Conservation (phyloP, 306 rosid species). For the Sicyos baderoa region DNA sequence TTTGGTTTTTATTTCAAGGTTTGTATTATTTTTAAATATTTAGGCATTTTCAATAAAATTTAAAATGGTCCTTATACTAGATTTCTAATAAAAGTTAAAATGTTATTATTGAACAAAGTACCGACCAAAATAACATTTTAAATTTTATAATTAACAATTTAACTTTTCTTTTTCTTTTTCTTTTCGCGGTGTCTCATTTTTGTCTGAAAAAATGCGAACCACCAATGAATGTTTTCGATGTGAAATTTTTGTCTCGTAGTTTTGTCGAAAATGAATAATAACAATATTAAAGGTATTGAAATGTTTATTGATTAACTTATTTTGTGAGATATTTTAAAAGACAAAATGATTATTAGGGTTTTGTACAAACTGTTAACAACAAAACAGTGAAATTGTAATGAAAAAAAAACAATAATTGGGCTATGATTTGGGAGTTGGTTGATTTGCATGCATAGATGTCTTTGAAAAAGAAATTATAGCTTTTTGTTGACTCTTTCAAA, state of each 20-base stretch:
- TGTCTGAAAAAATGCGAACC: not conserved
- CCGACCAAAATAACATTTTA: too few relatives aligned
- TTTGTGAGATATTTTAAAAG: not conserved
- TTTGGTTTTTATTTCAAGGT: too few relatives aligned
- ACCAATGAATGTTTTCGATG: not conserved
- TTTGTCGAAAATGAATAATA: not conserved
- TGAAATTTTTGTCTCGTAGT: conserved; percentile 10
- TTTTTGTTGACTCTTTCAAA: not conserved
- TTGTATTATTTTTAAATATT: too few relatives aligned
- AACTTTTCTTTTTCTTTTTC: not conserved
- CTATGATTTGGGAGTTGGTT: not conserved
- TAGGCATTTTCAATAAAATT: too few relatives aligned
- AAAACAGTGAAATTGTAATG: too few relatives aligned
- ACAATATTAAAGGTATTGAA: not conserved
- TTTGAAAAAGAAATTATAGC: not conserved
- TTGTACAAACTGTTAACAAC: not conserved
- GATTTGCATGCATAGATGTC: not conserved
- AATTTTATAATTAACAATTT: too few relatives aligned
- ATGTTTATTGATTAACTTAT: not conserved
- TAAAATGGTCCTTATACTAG: too few relatives aligned
- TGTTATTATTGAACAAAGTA: too few relatives aligned
- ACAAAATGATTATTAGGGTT: conserved; percentile 8
- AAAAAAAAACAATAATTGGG: too few relatives aligned
- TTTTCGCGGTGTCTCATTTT: not conserved
- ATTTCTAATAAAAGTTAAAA: too few relatives aligned